Percentiles rank a stretch among this genome's conserved stretches.
Conservation (phyloP, 371 early-diverging fungal species). For the Mortierella sp. region DNA sequence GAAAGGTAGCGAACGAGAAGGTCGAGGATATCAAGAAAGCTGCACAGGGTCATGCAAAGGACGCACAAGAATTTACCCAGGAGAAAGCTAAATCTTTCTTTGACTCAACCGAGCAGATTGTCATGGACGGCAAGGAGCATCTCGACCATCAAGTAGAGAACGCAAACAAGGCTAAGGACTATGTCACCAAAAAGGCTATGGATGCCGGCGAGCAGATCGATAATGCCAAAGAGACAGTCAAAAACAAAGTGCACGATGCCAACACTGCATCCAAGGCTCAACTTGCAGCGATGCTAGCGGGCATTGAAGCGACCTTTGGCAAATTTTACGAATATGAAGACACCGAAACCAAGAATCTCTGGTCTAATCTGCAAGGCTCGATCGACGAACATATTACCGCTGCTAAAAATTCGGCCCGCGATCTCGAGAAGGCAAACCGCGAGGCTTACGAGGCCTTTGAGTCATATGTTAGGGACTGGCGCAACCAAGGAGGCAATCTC, state of each 20-base stretch:
- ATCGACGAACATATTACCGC: slow-evolving; percentile 41
- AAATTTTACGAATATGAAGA: slow-evolving; percentile 38
- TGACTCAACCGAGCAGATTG: slow-evolving; percentile 27
- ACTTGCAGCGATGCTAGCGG: slow-evolving; percentile 38
- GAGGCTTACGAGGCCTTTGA: slow-evolving; percentile 40
- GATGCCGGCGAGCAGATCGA: slow-evolving; percentile 21
- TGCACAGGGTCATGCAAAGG: slow-evolving; percentile 11
- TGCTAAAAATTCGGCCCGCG: slow-evolving; percentile 23
- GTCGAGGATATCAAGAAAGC: slow-evolving; percentile 11
- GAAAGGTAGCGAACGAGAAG: slow-evolving; percentile 4
- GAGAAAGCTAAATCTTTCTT: slow-evolving; percentile 10
- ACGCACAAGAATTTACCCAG: neutral
- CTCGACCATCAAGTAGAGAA: slow-evolving; percentile 4
- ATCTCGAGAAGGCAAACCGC: slow-evolving; percentile 37
- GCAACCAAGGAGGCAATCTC: slow-evolving; percentile 13
- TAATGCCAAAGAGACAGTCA: slow-evolving; percentile 26
- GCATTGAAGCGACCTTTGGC: slow-evolving; percentile 40
- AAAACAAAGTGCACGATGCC: slow-evolving; percentile 39
- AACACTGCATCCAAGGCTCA: slow-evolving; percentile 28
- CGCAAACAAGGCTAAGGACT: slow-evolving; percentile 19
- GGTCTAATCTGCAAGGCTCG: slow-evolving; percentile 38
- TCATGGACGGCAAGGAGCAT: slow-evolving; percentile 22
- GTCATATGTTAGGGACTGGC: slow-evolving; percentile 46
- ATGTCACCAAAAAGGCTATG: slow-evolving; percentile 18
- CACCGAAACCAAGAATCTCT: slow-evolving; percentile 35